Conservation (phyloP, 345 rosid species). For the Luvunga scandens region DNA sequence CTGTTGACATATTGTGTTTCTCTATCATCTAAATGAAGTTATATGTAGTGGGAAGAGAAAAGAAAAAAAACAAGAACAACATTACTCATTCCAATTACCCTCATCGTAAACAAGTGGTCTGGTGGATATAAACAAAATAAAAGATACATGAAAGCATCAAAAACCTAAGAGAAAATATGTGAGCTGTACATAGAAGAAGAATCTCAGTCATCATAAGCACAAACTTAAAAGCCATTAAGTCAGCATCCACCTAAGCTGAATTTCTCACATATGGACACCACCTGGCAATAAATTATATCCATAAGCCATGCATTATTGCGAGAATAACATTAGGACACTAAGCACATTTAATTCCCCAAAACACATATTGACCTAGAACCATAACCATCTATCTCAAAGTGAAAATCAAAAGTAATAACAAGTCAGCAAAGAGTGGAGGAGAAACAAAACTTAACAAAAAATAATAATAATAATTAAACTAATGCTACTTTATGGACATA, state of each 20-base stretch:
- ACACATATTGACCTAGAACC: slow-evolving; percentile 1
- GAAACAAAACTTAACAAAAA: not conserved
- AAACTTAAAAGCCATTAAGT: not conserved
- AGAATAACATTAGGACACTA: not conserved
- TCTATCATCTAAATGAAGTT: not conserved
- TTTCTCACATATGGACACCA: not conserved
- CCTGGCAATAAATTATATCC: not conserved
- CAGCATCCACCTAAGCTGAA: not conserved
- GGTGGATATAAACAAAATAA: not conserved
- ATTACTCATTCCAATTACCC: not conserved
- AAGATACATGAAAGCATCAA: not conserved
- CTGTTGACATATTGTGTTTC: not conserved
- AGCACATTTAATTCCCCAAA: not conserved
- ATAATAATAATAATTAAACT: not conserved
- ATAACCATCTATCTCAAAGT: not conserved
- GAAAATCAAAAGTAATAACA: not conserved
- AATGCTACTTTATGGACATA: slow-evolving; percentile 1
- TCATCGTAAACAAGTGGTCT: not conserved
- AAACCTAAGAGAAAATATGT: not conserved
- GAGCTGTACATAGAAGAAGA: not conserved
- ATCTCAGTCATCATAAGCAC: not conserved
- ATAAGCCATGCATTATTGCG: not conserved
- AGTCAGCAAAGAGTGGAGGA: not conserved
- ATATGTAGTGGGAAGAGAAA: not conserved
- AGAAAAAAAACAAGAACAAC: not conserved